These are phyloP conservation scores for Fusarium austroafricanum DNA, from an alignment of 2,329 filamentous ascomycete genomes.

Conservation along the genomic window DNA sequence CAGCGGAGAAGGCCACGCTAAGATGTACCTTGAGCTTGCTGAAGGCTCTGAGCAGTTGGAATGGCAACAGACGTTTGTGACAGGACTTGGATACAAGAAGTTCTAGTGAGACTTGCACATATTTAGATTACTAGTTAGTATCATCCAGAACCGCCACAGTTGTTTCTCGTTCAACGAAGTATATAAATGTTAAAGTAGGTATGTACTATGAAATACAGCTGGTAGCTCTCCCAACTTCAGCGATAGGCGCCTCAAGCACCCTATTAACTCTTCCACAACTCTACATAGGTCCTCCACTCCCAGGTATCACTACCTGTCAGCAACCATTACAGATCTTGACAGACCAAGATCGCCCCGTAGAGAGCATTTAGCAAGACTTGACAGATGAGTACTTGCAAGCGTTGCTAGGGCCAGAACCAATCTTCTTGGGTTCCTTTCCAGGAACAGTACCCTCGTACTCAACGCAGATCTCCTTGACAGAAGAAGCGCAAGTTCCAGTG, in stretches of 20 bases:
- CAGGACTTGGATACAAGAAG: conserved; percentile 13
- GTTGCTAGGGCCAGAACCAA: conserved; percentile 36
- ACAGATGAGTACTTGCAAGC: conserved; percentile 41
- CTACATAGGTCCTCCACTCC: neutral
- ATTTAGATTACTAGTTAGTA: no score
- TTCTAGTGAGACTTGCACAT: neutral
- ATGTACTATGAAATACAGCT: conserved; percentile 4
- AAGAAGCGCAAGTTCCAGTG: conserved; percentile 34
- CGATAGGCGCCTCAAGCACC: neutral
- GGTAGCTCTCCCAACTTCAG: neutral
- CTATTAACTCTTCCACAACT: neutral
- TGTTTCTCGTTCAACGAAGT: conserved; percentile 9
- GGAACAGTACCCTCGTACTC: conserved; percentile 41
- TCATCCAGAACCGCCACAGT: neutral
- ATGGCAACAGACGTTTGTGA: conserved; percentile 27
- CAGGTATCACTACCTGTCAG: neutral
- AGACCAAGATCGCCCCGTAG: neutral
- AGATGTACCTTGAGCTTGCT: conserved; percentile 14
- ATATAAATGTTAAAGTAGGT: conserved; percentile 8
- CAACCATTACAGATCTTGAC: neutral
- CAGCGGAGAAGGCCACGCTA: neutral
- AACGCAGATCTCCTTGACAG: conserved; percentile 41
- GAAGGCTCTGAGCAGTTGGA: neutral
- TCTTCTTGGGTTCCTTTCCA: conserved; percentile 45
- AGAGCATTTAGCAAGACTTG: conserved; percentile 36